Conservation (phyloP, 2,329 filamentous ascomycete species). For the Elsinoe arachidis region DNA sequence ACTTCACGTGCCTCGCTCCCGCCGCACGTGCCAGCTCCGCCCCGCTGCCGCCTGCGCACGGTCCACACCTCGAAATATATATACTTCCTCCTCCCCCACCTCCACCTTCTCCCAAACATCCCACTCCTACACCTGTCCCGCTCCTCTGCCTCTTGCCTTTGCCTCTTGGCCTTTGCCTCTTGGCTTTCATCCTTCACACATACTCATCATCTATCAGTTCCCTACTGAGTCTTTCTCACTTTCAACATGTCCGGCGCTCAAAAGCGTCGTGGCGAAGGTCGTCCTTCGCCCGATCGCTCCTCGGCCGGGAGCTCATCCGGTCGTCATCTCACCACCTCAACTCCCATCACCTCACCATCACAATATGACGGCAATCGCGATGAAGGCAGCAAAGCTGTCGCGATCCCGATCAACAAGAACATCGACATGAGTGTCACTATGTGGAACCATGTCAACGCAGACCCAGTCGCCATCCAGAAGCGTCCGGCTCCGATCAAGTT, state of each 20-base stretch:
- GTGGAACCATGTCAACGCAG: conserved; percentile 24
- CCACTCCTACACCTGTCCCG: background rate
- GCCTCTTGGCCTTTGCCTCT: background rate
- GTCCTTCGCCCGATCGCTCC: background rate
- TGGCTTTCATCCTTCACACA: background rate
- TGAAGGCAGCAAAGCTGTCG: conserved; percentile 1
- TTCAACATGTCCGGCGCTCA: conserved; percentile 13
- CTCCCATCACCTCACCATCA: background rate
- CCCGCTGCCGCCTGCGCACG: conserved; percentile 6
- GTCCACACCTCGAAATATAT: background rate
- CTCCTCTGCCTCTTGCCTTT: background rate
- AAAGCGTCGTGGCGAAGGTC: background rate
- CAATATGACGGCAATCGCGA: conserved; percentile 18
- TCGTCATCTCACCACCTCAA: background rate
- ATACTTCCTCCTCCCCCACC: background rate
- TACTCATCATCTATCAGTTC: background rate
- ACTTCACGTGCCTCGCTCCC: background rate
- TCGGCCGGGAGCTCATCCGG: conserved; percentile 1
- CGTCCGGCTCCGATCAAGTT: conserved; percentile 32
- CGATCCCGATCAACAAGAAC: conserved; percentile 19
- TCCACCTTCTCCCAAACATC: background rate
- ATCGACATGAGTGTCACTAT: conserved; percentile 22
- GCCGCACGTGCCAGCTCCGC: background rate
- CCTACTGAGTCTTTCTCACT: background rate
- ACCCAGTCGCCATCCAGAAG: conserved; percentile 14